phyloP scores from a whole-genome alignment of 75 land plant species.

The Sequoiadendron giganteum region DNA sequence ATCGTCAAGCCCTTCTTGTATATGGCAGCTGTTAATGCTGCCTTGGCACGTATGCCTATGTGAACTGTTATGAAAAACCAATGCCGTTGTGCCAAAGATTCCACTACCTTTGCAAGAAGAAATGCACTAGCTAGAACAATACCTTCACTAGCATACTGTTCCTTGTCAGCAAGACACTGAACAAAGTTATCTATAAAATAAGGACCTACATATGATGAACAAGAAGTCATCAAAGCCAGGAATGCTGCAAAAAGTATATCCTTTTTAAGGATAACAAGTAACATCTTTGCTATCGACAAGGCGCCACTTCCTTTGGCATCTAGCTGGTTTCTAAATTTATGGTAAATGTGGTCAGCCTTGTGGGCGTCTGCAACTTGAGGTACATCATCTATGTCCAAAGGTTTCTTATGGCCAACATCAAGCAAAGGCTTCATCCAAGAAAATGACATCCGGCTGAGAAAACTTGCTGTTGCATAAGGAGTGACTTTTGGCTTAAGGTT shows the following conservation, averaged over 20 bases:
- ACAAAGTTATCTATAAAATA: constrained; percentile 60
- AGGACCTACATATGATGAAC: constrained; percentile 62
- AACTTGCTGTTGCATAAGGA: constrained; percentile 50
- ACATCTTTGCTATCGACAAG: constrained; percentile 28
- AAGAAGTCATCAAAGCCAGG: constrained; percentile 24
- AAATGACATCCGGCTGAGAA: constrained; percentile 59
- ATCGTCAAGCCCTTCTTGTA: constrained; percentile 31
- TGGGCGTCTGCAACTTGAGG: constrained; percentile 52
- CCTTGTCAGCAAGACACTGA: constrained; percentile 11
- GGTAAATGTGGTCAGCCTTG: constrained; percentile 31
- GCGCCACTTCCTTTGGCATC: constrained; percentile 17
- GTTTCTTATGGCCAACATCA: constrained; percentile 40
- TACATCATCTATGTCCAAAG: constrained; percentile 61
- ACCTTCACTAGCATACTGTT: constrained; percentile 34
- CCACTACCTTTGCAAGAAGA: constrained; percentile 42
- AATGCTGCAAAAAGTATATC: constrained; percentile 34
- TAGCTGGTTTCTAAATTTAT: constrained; percentile 32
- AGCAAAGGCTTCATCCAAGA: constrained; percentile 77
- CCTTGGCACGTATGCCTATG: constrained; percentile 18
- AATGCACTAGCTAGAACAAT: constrained; percentile 44
- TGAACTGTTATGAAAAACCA: constrained; percentile 19
- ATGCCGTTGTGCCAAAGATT: constrained; percentile 21
- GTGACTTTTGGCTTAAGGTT: constrained; percentile 20
- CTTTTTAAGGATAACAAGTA: constrained; percentile 24
- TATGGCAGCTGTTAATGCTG: constrained; percentile 21